phyloP scores from a whole-genome alignment of 768 basidiomycete species.

The Phallus indusiatus region DNA sequence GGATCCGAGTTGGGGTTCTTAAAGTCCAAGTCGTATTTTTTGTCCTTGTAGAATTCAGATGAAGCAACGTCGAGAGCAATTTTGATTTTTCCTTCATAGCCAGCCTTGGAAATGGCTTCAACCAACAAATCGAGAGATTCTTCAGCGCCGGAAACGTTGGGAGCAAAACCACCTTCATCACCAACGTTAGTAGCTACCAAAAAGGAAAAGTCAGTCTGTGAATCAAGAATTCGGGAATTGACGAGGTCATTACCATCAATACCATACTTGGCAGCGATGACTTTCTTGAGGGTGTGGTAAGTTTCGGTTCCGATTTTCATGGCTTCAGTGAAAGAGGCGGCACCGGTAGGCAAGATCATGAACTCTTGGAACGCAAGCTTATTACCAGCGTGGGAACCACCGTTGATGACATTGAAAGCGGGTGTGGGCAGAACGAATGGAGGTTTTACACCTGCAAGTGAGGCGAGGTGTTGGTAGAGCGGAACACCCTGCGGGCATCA shows the following conservation, averaged over 20 bases:
- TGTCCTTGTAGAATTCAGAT: constrained; percentile 99
- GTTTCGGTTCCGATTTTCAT: constrained; percentile 99
- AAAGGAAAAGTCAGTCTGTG: background rate
- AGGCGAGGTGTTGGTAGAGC: constrained; percentile 92
- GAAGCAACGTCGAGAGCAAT: constrained; percentile 98
- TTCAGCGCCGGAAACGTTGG: constrained; percentile 94
- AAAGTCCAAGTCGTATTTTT: constrained; percentile 98
- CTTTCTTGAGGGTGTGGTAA: constrained; percentile 97
- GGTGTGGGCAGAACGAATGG: constrained; percentile 90
- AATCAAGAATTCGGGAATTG: background rate
- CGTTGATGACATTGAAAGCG: constrained; percentile 99
- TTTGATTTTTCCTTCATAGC: constrained; percentile 97
- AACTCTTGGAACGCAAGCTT: constrained; percentile 99
- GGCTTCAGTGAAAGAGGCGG: constrained; percentile 85
- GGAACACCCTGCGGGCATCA: constrained; percentile 52
- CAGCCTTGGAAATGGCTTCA: constrained; percentile 96
- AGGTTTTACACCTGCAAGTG: constrained; percentile 89
- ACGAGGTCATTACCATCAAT: constrained; percentile 69
- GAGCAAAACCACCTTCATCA: constrained; percentile 99
- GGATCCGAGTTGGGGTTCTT: constrained; percentile 99
- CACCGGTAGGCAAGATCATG: constrained; percentile 97
- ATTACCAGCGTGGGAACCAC: constrained; percentile 99
- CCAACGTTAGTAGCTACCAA: constrained; percentile 90
- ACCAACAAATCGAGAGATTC: constrained; percentile 93
- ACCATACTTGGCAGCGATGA: constrained; percentile 97